Conservation (phyloP, 2,329 filamentous ascomycete species). For the Boeremia exigua region DNA sequence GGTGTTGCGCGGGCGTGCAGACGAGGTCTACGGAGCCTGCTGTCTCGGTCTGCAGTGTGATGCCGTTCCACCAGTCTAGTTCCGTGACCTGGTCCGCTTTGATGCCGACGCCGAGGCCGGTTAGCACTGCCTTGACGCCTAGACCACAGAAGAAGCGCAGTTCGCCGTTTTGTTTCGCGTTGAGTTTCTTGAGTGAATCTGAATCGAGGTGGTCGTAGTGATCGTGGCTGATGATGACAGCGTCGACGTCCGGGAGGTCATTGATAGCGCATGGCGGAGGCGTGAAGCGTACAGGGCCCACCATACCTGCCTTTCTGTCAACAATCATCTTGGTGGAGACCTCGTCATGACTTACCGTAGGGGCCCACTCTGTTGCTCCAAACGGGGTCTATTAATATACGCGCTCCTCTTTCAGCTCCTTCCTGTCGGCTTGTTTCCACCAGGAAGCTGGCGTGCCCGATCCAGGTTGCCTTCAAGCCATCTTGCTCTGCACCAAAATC, state of each 20-base stretch:
- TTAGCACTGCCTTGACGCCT: conserved; percentile 47
- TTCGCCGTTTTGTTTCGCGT: conserved; percentile 44
- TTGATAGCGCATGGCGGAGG: conserved; percentile 57
- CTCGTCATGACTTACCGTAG: conserved; percentile 31
- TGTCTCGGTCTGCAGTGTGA: conserved; percentile 41
- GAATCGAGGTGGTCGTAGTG: conserved; percentile 64
- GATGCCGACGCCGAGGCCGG: conserved; percentile 48
- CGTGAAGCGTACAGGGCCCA: conserved; percentile 60
- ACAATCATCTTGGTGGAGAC: background rate
- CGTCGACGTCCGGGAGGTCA: conserved; percentile 59
- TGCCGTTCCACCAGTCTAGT: conserved; percentile 59
- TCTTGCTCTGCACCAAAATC: conserved; percentile 45
- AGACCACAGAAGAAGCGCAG: conserved; percentile 54
- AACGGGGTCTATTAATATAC: conserved; percentile 61
- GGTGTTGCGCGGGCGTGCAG: conserved; percentile 58
- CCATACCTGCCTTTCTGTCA: conserved; percentile 25
- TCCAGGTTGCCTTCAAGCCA: conserved; percentile 57
- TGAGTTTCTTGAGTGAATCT: conserved; percentile 52
- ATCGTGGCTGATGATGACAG: conserved; percentile 61
- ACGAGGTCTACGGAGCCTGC: conserved; percentile 51
- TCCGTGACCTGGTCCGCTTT: conserved; percentile 51
- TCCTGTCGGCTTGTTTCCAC: conserved; percentile 49
- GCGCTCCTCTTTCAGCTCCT: conserved; percentile 47
- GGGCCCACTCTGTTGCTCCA: conserved; percentile 59
- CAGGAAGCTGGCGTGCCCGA: conserved; percentile 59